Base-by-base conservation (phyloP, 2,329 filamentous ascomycete species). In the Diaporthe sp. region DNA sequence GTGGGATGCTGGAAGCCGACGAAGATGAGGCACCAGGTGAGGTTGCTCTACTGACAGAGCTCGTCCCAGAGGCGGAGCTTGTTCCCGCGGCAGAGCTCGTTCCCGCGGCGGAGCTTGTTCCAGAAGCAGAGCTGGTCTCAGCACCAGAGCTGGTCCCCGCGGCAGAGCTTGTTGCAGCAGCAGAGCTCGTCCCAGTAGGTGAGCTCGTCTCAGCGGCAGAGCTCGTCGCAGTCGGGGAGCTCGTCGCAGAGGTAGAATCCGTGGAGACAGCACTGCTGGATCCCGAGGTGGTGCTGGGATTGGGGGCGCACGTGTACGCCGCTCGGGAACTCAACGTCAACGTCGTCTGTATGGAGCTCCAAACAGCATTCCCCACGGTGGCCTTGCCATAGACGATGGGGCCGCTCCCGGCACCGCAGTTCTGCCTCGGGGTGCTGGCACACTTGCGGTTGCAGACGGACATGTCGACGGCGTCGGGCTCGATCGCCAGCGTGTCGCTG, bases 331-430 rank as follows among this genome's bases (percentile, higher is more conserved):
- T 39, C 20, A 25, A 1, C 20, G 57, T 42, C 34, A 13, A 60
- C 3, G 20, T 39, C 57, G 34, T 42, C 57, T 37, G 39, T 5
- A 61, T 42, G 57, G 57, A 61, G 57, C 57, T 61, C 10, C 13
- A 61, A 10, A 61, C 3, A 6, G 34, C 22, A 10, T 61, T 61
- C 4, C 17, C 28, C 22, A 25, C 22, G 22, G 5, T 37, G 57
- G 8, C 10, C 57, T 61, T 61, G 34, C 15, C 57, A 12, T 61
- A 61, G 57, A 61, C 34, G 34, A 61, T 61, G 57, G 57, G 57
- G 34, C 34, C 34, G 0, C 3, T 13, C 22, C 57, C 57, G 22
- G 34, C 12, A 12, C 57, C 57, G 57, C 57, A 61, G 34, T 22
- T 42, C 15, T 61, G 31, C 20, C 31, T 15, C 0, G 57, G 57